Conservation (phyloP, 1,284 basidiomycete genomes). For the Cerioporus squamosus region DNA sequence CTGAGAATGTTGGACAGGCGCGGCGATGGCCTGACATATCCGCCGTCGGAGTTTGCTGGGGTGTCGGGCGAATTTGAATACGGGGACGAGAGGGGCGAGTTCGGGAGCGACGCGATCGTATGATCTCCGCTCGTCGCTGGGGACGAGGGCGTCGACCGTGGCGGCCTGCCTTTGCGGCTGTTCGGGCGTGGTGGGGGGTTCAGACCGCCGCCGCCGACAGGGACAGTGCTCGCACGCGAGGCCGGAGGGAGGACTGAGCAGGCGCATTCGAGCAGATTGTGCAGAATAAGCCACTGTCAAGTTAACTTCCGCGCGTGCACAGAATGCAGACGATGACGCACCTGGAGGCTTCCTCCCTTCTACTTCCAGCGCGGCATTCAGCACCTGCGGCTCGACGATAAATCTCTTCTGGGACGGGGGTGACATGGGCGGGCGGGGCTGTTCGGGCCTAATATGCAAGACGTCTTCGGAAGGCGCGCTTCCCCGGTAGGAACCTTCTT, state of each 20-base stretch:
- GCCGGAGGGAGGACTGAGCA: background rate
- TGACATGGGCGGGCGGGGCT: conserved; percentile 8
- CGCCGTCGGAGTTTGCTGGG: conserved; percentile 31
- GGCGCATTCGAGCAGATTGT: too few relatives aligned
- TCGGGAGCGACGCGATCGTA: conserved; percentile 14
- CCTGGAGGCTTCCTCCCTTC: conserved; percentile 6
- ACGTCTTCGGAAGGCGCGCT: conserved; percentile 2
- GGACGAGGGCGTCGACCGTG: conserved; percentile 13
- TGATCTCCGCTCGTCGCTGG: conserved; percentile 13
- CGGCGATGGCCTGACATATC: conserved; percentile 52
- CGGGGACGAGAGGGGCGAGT: conserved; percentile 23
- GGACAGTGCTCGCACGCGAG: background rate
- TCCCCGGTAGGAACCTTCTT: background rate
- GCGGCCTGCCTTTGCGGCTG: conserved; percentile 15
- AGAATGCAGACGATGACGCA: conserved; percentile 3
- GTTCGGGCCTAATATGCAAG: conserved; percentile 8
- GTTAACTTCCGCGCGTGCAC: background rate
- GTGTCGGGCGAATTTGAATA: conserved; percentile 14
- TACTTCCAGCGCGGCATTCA: conserved; percentile 20
- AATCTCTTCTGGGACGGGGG: conserved; percentile 14
- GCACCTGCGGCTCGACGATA: conserved; percentile 23
- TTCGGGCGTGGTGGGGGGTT: conserved; percentile 28
- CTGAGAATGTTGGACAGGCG: conserved; percentile 26
- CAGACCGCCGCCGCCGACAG: conserved; percentile 10
- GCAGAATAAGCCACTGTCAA: background rate